Percentiles rank a stretch among this genome's conserved stretches.
Conservation (phyloP, 768 basidiomycete species). For the Leucocoprinus leucothites region DNA sequence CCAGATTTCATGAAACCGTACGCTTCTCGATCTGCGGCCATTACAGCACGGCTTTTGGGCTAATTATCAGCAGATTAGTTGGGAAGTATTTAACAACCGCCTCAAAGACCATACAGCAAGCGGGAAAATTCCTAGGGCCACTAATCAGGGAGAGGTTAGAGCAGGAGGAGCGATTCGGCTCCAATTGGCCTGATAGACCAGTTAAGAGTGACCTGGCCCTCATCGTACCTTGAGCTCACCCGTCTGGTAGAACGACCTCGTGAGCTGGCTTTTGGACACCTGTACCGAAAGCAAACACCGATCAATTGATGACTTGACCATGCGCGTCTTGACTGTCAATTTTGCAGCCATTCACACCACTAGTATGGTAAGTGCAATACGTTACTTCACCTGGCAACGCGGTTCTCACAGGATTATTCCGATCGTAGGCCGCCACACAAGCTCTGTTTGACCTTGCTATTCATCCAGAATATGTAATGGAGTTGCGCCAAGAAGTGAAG, state of each 20-base stretch:
- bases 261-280: slow-evolving; percentile 38
- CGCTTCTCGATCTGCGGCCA: slow-evolving; percentile 15
- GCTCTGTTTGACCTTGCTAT: slow-evolving; percentile 33
- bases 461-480: slow-evolving; percentile 27
- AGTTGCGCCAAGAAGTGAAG: slow-evolving; percentile 42
- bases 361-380: slow-evolving; percentile 24
- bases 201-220: too few species aligned
- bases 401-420: not conserved
- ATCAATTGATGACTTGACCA: slow-evolving; percentile 20
- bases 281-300: slow-evolving; percentile 23
- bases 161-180: too few species aligned
- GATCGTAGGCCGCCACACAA: slow-evolving; percentile 29
- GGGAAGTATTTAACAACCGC: not conserved
- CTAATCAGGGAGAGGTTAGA: too few species aligned
- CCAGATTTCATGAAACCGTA: slow-evolving; percentile 39
- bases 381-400: too few species aligned
- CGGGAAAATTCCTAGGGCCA: too few species aligned
- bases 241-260: slow-evolving; percentile 33
- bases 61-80: slow-evolving; percentile 9
- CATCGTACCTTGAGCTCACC: too few species aligned
- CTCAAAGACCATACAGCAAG: too few species aligned
- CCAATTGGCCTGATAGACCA: too few species aligned
- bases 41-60: not conserved
- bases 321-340: slow-evolving; percentile 32
- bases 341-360: slow-evolving; percentile 40